These are phyloP conservation scores for Didymella arachidicola DNA, from an alignment of 2,329 filamentous ascomycete species.

Conservation along the genomic window DNA sequence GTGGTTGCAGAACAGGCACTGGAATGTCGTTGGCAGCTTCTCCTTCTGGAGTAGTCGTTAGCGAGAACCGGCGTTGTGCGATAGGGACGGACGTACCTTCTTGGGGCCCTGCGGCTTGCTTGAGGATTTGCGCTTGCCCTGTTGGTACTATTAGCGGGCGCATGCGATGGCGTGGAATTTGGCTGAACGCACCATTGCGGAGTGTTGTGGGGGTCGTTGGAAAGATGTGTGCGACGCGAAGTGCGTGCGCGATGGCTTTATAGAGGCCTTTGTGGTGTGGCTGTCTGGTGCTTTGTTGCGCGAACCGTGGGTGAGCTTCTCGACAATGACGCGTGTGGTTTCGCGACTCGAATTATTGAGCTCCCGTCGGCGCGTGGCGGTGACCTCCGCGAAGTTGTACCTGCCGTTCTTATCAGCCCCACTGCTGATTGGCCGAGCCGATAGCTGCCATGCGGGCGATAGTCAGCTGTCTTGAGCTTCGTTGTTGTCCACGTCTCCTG, in stretches of 20 bases:
- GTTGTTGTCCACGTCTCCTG: slow-evolving; percentile 18
- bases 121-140: slow-evolving; percentile 91
- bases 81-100: slow-evolving; percentile 65
- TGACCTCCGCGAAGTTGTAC: slow-evolving; percentile 27
- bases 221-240: not conserved
- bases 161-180: slow-evolving; percentile 17
- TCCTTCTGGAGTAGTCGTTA: slow-evolving; percentile 58
- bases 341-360: slow-evolving; percentile 18
- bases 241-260: not conserved
- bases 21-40: slow-evolving; percentile 81
- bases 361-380: slow-evolving; percentile 16
- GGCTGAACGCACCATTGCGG: slow-evolving; percentile 15
- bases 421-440: slow-evolving; percentile 31
- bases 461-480: slow-evolving; percentile 26
- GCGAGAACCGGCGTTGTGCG: slow-evolving; percentile 5
- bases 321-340: slow-evolving; percentile 21
- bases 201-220: slow-evolving; percentile 1
- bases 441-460: slow-evolving; percentile 27
- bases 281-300: not conserved
- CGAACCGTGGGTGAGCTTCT: slow-evolving; percentile 10
- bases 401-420: slow-evolving; percentile 45
- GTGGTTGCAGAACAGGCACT: slow-evolving; percentile 98
- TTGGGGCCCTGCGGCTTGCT: slow-evolving; percentile 82
- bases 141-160: slow-evolving; percentile 33
- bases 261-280: not conserved